Evolutionary conservation across 768 basidiomycete genomes (phyloP), one percentile per base, ranked within the genome.

Genomic region (Naganishia vaughanmartiniae): DNA sequence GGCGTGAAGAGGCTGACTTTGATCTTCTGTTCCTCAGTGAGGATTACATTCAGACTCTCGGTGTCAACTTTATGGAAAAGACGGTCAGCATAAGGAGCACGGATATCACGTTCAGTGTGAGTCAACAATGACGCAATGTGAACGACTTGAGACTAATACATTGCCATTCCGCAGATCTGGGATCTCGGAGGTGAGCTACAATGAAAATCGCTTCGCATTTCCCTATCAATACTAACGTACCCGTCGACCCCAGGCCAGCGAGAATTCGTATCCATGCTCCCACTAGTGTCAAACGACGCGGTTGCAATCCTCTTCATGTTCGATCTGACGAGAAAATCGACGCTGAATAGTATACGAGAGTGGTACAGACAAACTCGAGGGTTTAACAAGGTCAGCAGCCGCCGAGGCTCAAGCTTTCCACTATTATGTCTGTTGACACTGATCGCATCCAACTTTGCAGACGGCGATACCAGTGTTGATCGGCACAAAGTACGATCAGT

Each of bases 61-160:
- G 95, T 85, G 93, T 97, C 84, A 97, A 97, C 83, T 98, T 98
- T 83, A 98, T 98, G 96, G 95, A 99, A 85, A 99, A 99, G 86
- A 96, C 95, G 19, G 97, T 99, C 77, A 90, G 91, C 68, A 95
- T 99, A 75, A 89, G 96, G 75, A 89, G 94, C 82, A 98, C 96
- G 70, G 96, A 95, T 68, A 98, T 99, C 82, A 97, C 95, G 2
- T 98, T 99, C 84, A 97, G 94, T 74, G 81, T 81, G 55, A 66
- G 81, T n/a, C 26, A n/a, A 14, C 4, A 15, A 51, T n/a, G 17
- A n/a, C 24, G 21, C 26, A 39, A 26, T 28, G 21, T 12, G n/a
- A 26, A 36, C 15, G 21, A 1, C n/a, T 28, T n/a, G n/a, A 1
- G 2, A 6, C 51, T 53, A 6, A 26, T 28, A 19, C 26, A 36